Evolutionary conservation across 495 filamentous ascomycete species (phyloP).

Genomic region (Hypoxylon intermedium): DNA sequence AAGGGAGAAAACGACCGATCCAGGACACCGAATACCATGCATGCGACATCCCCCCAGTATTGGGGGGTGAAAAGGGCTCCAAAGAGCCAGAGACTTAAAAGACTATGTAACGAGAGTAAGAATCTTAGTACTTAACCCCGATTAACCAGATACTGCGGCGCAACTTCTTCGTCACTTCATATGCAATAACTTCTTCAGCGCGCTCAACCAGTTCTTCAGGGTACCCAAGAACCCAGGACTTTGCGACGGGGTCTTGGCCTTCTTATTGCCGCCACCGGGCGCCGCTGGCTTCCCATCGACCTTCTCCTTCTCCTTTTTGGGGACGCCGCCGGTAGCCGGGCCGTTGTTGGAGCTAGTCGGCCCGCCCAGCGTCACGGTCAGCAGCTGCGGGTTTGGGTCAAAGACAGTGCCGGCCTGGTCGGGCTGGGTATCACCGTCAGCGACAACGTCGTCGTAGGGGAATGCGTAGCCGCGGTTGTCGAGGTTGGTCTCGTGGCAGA

Average conservation of each 20-base stretch:
- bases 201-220: constrained; percentile 14
- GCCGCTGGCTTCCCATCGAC: neutral
- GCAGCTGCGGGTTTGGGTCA: constrained; percentile 60
- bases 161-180: neutral
- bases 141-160: neutral
- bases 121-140: neutral
- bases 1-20: constrained; percentile 25
- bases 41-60: constrained; percentile 10
- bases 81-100: neutral
- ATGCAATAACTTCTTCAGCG: constrained; percentile 24
- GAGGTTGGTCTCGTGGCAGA: constrained; percentile 68
- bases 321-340: constrained; percentile 36
- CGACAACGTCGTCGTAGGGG: constrained; percentile 78
- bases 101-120: constrained; percentile 5
- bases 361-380: constrained; percentile 71
- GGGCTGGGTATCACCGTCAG: constrained; percentile 52
- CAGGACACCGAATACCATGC: constrained; percentile 20
- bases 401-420: constrained; percentile 72
- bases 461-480: constrained; percentile 76
- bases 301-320: constrained; percentile 8
- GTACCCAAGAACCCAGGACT: constrained; percentile 3
- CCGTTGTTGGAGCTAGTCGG: constrained; percentile 44
- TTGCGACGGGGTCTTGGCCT: neutral
- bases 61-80: neutral
- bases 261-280: constrained; percentile 1